Percentiles rank a stretch among this genome's conserved stretches.
These are phyloP conservation scores for Balamuthia mandrillaris DNA, from an alignment of 208 protist species.

Conservation along the genomic window DNA sequence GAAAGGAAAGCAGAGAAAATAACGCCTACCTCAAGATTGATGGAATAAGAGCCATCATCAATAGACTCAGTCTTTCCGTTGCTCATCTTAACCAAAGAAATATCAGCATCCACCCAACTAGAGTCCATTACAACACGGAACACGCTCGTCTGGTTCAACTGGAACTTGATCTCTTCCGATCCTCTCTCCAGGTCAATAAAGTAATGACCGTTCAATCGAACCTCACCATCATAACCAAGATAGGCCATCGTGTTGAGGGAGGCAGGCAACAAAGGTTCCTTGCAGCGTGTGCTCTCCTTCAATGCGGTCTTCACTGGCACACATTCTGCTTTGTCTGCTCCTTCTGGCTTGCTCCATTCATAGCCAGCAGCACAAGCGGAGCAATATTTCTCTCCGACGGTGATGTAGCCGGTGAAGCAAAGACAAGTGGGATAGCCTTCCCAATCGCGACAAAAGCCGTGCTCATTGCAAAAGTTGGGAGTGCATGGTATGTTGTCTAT, in stretches of 20 bases:
- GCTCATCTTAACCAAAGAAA: not conserved
- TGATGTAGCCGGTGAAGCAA: slow-evolving; percentile 27
- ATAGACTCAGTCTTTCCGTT: too few species aligned
- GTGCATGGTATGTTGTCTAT: not conserved
- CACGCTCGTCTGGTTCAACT: too few species aligned
- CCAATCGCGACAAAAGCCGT: not conserved
- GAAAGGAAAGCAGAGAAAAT: too few species aligned
- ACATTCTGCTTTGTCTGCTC: not conserved
- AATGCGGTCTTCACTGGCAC: not conserved
- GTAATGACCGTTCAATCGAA: slow-evolving; percentile 24
- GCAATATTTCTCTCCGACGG: slow-evolving; percentile 20
- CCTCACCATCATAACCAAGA: slow-evolving; percentile 28
- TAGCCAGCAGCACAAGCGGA: not conserved
- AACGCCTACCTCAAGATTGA: too few species aligned
- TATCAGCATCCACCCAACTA: not conserved
- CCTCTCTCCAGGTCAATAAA: slow-evolving; percentile 9
- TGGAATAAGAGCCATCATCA: too few species aligned
- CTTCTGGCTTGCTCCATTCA: not conserved
- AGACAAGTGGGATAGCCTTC: slow-evolving; percentile 18
- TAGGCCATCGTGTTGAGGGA: slow-evolving; percentile 3
- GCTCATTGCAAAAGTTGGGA: not conserved
- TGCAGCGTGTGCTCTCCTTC: slow-evolving; percentile 6
- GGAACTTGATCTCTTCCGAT: not conserved
- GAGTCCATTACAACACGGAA: not conserved
- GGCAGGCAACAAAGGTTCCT: not conserved